Evolutionary conservation across 352 stramenopile species (phyloP), one percentile per base, ranked within the genome.

Genomic region (Pythium oligandrum): DNA sequence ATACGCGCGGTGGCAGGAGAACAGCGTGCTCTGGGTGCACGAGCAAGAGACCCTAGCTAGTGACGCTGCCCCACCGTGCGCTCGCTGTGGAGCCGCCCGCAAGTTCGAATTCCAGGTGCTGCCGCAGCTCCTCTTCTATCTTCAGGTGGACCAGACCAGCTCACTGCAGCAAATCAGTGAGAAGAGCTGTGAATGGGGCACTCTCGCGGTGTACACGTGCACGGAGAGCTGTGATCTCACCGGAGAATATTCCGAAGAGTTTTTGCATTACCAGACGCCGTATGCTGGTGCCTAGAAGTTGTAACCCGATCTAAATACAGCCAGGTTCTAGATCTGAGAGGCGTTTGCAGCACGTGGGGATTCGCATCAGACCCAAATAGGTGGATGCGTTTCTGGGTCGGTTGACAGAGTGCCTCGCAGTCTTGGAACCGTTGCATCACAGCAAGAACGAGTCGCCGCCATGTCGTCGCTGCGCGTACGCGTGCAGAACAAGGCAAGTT

Each of bases 61-160:
- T 3, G 62, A 66, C 17, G 53, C 58, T 9, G 73, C 95, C 12
- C 90, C 86, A 4, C 44, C 66, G 17, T 98, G 93, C 57, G 39
- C 76, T 34, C 75, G 72, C 9, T 98, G 94, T 62, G 86, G 89
- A 32, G 68, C 71, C 31, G 55, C 65, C 32, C 87, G 94, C 31
- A 76, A 85, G 52, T 98, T 98, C 58, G 94, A 98, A 74, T 98
- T 97, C 59, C 94, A 98, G 63, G 78, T 98, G 58, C 78, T 98
- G 56, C 94, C 94, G 0, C 94, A 98, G 73, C 83, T 98, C 44
- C 57, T 98, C 0, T 95, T 96, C 64, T 97, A 96, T 61, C 60
- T 98, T 38, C 64, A 88, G 32, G 75, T 96, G 38, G 77, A 96
- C 64, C 63, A 83, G 43, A 57, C 71, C 10, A 75, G 71, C 40